Conservation (phyloP, 768 basidiomycete genomes). For the Xerocomellus intermedius region DNA sequence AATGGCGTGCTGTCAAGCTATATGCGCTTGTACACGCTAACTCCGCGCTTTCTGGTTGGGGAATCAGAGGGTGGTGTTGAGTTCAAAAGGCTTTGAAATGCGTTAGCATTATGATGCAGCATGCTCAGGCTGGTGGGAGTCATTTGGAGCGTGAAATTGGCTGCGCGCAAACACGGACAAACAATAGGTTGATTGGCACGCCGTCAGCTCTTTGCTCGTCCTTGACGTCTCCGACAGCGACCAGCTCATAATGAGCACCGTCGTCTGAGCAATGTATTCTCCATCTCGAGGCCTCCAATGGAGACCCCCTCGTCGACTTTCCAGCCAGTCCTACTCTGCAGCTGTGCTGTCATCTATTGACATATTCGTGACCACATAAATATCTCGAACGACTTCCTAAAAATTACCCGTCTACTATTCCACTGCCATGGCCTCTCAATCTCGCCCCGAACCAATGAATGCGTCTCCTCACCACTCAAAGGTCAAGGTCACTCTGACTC, state of each 20-base stretch:
- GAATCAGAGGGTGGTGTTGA: too few species aligned
- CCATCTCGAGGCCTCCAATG: constrained; percentile 10
- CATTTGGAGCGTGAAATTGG: too few species aligned
- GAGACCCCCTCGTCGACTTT: constrained; percentile 7
- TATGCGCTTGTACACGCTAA: too few species aligned
- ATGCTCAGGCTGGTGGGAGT: too few species aligned
- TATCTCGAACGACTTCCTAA: constrained; percentile 2
- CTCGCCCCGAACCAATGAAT: constrained; percentile 69
- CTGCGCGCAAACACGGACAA: constrained; percentile 12
- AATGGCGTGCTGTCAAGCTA: too few species aligned
- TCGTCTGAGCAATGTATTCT: constrained; percentile 14
- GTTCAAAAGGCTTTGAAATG: too few species aligned
- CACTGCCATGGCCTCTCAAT: constrained; percentile 31
- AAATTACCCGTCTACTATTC: neutral
- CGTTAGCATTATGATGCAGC: too few species aligned
- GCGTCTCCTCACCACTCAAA: constrained; percentile 76
- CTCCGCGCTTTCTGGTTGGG: too few species aligned
- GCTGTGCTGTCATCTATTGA: constrained; percentile 2
- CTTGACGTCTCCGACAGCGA: neutral
- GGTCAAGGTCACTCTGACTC: constrained; percentile 62
- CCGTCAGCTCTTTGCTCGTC: neutral
- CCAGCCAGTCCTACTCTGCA: neutral
- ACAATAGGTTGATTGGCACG: neutral
- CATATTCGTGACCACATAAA: constrained; percentile 13
- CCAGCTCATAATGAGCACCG: constrained; percentile 19